Evolutionary conservation across 257 asterid species (phyloP).

Genomic region (Osmanthus fragrans): DNA sequence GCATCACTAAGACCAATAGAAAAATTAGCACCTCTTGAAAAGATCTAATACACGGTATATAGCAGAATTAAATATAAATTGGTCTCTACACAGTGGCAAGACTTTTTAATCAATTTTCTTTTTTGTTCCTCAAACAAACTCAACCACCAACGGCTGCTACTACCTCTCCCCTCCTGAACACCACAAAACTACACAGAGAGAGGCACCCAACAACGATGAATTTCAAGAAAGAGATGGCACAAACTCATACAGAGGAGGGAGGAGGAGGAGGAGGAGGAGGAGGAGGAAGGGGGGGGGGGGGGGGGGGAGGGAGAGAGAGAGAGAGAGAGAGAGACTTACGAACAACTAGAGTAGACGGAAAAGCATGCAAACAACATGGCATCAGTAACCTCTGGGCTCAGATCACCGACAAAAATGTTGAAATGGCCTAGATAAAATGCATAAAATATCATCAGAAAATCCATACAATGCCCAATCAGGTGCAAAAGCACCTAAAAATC

Average conservation of each 20-base stretch:
- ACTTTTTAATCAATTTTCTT: neutral
- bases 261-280: neutral
- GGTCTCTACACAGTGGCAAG: neutral
- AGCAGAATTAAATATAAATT: neutral
- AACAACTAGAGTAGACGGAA: constrained; percentile 69
- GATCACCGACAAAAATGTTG: constrained; percentile 95
- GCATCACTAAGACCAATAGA: constrained; percentile 52
- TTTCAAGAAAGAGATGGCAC: neutral
- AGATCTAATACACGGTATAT: neutral
- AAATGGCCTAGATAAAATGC: constrained; percentile 60
- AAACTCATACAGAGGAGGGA: neutral
- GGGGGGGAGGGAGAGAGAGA: neutral
- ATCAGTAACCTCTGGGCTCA: constrained; percentile 92
- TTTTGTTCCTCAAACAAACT: neutral
- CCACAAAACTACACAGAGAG: neutral
- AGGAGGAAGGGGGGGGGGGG: neutral
- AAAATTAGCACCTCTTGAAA: neutral
- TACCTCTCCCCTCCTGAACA: neutral
- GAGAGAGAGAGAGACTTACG: constrained; percentile 46
- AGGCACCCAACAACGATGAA: neutral
- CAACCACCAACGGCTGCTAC: neutral
- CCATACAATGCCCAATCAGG: neutral
- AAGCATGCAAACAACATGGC: constrained; percentile 81
- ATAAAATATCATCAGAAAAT: constrained; percentile 16
- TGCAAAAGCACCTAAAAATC: constrained; percentile 10